Conservation (phyloP, 2,329 filamentous ascomycete genomes). For the Acrocalymma vagum region DNA sequence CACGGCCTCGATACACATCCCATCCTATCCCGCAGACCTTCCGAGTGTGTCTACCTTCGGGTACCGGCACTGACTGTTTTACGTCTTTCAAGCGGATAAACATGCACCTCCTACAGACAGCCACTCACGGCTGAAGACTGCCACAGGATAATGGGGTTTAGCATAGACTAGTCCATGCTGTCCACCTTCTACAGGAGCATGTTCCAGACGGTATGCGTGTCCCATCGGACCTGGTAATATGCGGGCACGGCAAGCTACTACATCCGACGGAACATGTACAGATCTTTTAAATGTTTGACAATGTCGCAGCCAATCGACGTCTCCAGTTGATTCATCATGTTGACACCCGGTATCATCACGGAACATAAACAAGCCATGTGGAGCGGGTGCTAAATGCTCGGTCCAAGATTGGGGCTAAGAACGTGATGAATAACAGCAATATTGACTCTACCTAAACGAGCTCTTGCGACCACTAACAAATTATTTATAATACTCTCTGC, state of each 20-base stretch:
- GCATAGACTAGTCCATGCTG: too few relatives aligned
- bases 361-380: constrained; percentile 22
- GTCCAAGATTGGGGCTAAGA: constrained; percentile 18
- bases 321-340: too few relatives aligned
- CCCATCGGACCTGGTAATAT: too few relatives aligned
- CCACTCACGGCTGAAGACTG: too few relatives aligned
- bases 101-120: constrained; percentile 12
- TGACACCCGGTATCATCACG: constrained; percentile 1
- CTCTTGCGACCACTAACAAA: constrained; percentile 30
- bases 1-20: too few relatives aligned
- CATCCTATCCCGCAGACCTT: too few relatives aligned
- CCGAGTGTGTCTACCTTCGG: too few relatives aligned
- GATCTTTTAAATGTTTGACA: constrained; percentile 10
- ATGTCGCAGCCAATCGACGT: constrained; percentile 11
- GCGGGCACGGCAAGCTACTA: too few relatives aligned
- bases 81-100: constrained; percentile 30
- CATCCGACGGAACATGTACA: constrained; percentile 9
- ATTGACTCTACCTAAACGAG: constrained; percentile 24
- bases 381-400: constrained; percentile 15
- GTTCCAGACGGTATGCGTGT: not conserved
- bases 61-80: constrained; percentile 26
- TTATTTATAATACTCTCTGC: constrained; percentile 39
- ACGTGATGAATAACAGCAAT: constrained; percentile 29
- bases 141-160: too few relatives aligned
- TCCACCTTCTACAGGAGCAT: constrained; percentile 5